Conservation (phyloP, 495 filamentous ascomycete genomes). For the Aspergillus ellipticus region DNA sequence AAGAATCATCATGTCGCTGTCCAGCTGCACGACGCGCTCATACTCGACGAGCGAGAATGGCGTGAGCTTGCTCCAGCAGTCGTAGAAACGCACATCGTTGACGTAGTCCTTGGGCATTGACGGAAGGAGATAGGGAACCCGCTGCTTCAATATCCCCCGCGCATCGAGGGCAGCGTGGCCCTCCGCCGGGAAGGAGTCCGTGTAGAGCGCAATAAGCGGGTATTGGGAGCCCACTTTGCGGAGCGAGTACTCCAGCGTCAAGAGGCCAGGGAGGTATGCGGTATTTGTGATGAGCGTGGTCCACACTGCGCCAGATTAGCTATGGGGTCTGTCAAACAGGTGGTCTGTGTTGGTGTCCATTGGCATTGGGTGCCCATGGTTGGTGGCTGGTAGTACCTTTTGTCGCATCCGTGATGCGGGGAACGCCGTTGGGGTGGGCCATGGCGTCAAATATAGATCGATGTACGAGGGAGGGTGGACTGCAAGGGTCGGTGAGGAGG, state of each 20-base stretch:
- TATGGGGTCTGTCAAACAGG: not conserved
- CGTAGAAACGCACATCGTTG: constrained; percentile 72
- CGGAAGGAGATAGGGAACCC: constrained; percentile 27
- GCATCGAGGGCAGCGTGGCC: constrained; percentile 60
- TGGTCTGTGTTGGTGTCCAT: not conserved
- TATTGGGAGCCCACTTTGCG: constrained; percentile 55
- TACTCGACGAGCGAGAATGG: constrained; percentile 69
- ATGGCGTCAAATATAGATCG: not conserved
- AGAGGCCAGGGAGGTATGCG: constrained; percentile 66
- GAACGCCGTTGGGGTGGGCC: not conserved
- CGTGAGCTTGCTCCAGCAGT: constrained; percentile 82
- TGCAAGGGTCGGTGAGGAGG: not conserved
- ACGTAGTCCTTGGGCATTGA: constrained; percentile 11
- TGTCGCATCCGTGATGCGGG: constrained; percentile 4
- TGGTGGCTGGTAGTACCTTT: not conserved
- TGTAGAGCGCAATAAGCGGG: constrained; percentile 75
- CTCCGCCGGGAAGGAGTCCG: constrained; percentile 59
- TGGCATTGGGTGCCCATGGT: not conserved
- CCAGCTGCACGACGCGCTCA: constrained; percentile 71
- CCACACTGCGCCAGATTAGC: constrained; percentile 50
- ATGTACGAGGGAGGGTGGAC: not conserved
- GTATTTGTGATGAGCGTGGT: constrained; percentile 77
- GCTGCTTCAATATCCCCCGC: constrained; percentile 59
- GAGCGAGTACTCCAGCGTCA: constrained; percentile 68
- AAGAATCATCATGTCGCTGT: constrained; percentile 77